Percentiles rank a stretch among this genome's conserved stretches.
Conservation (phyloP, 345 rosid genomes). For the Dipteronia dyeriana region DNA sequence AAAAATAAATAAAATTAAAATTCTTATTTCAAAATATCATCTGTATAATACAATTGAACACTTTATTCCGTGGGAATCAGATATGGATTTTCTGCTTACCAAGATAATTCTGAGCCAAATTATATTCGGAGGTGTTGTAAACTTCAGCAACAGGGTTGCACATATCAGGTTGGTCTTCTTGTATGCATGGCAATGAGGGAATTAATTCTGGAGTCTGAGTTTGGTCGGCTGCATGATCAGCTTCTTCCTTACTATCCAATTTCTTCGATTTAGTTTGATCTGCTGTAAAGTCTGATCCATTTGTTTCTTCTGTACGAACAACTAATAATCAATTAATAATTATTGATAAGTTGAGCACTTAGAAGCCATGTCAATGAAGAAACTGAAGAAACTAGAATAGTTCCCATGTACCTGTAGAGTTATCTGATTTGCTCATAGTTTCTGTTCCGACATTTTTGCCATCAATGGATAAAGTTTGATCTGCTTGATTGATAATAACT, state of each 20-base stretch:
- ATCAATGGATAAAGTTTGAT: conserved; percentile 19
- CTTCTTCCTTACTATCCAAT: conserved; percentile 9
- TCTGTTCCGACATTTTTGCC: conserved; percentile 21
- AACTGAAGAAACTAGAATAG: not conserved
- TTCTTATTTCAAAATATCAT: not conserved
- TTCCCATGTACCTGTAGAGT: conserved; percentile 29
- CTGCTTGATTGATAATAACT: conserved; percentile 15
- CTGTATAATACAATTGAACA: not conserved
- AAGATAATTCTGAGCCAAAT: conserved; percentile 6
- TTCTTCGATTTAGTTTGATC: conserved; percentile 24
- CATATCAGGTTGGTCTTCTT: conserved; percentile 26
- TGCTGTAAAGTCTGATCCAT: conserved; percentile 16
- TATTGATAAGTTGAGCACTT: not conserved
- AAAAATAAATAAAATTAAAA: not conserved
- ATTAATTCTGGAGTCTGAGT: conserved; percentile 27
- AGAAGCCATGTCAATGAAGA: not conserved
- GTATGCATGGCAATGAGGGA: conserved; percentile 14
- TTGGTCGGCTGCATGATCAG: conserved; percentile 2
- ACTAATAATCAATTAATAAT: not conserved
- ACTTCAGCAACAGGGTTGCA: conserved; percentile 12
- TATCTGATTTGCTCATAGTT: conserved; percentile 20
- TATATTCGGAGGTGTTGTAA: conserved; percentile 1
- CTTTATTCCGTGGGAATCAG: not conserved
- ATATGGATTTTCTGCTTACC: conserved; percentile 29
- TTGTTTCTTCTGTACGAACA: conserved; percentile 26